Evolutionary conservation across 495 filamentous ascomycete species (phyloP), one percentile per base, ranked within the genome.

Genomic region (Xylaria scruposa): DNA sequence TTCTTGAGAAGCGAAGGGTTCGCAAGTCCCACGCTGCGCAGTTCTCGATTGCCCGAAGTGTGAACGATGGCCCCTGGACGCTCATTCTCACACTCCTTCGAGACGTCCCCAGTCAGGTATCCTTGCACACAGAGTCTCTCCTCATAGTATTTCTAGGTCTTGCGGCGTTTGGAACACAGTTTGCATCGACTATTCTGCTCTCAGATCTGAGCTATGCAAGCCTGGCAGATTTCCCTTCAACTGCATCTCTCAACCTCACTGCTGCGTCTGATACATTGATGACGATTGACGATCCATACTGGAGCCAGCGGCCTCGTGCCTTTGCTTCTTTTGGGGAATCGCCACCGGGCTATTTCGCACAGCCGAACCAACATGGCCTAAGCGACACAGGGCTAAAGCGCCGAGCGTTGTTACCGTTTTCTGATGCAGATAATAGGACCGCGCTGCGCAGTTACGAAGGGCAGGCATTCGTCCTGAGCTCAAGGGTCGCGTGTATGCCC

Each of bases 281-380:
- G 33, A 0, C 3, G n/a, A 12, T 61, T 19, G 19, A 40, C 9
- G n/a, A 4, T 12, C 58, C 58, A 21, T 61, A 61, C 7, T 61
- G 58, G 58, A 36, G 58, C n/a, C 58, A 61, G 33, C 58, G 58
- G 19, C 58, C 58, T 61, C 58, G 58, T n/a, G 29, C 58, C 1
- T 61, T 61, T 61, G 15, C 59, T 44, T 62, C 38, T n/a, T 67
- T 67, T 26, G 63, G 42, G 29, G 62, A 66, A n/a, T 66, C 62
- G 1, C 62, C 42, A 9, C 42, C 46, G 24, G 62, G 62, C 12
- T 46, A 66, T 42, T 61, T 40, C 19, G 29, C 58, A 21, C 38
- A 66, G 8, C 62, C 44, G 26, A 67, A 40, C 47, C 9, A 53
- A n/a, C 44, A 51, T 9, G 63, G 63, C 47, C 44, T 67, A 12